Conservation (phyloP, 73 alveolate genomes). For the Paramecium tetraurelia region DNA sequence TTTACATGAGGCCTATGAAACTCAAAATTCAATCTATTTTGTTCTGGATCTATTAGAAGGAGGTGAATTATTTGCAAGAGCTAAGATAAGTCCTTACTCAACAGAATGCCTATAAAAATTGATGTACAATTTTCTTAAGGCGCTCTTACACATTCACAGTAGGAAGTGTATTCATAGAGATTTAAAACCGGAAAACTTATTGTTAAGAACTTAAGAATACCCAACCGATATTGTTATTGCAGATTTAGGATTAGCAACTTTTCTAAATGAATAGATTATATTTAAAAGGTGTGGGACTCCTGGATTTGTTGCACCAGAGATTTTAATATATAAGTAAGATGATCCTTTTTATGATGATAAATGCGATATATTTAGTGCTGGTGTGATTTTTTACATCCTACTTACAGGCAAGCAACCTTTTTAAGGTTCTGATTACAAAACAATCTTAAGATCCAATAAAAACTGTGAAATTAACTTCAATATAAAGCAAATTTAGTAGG, state of each 20-base stretch:
- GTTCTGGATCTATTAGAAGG: slow-evolving; percentile 54
- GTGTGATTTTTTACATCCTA: slow-evolving; percentile 30
- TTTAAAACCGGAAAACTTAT: slow-evolving; percentile 54
- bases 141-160: slow-evolving; percentile 26
- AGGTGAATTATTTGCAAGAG: slow-evolving; percentile 52
- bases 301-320: slow-evolving; percentile 66
- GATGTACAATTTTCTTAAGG: slow-evolving; percentile 49
- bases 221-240: slow-evolving; percentile 48
- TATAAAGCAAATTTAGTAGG: neutral
- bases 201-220: neutral
- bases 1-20: slow-evolving; percentile 57
- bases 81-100: neutral
- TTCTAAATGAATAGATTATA: slow-evolving; percentile 31
- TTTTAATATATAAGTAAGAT: slow-evolving; percentile 47
- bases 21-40: slow-evolving; percentile 58
- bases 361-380: slow-evolving; percentile 62
- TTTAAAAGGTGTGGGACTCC: slow-evolving; percentile 64
- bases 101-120: neutral
- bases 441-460: slow-evolving; percentile 38
- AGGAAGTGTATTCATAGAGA: slow-evolving; percentile 53
- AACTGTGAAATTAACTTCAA: slow-evolving; percentile 51
- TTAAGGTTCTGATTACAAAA: slow-evolving; percentile 42
- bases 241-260: slow-evolving; percentile 60
- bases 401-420: slow-evolving; percentile 52
- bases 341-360: slow-evolving; percentile 57